Base-by-base conservation (phyloP, 148 eudicot species). In the Persicaria maculosa region DNA sequence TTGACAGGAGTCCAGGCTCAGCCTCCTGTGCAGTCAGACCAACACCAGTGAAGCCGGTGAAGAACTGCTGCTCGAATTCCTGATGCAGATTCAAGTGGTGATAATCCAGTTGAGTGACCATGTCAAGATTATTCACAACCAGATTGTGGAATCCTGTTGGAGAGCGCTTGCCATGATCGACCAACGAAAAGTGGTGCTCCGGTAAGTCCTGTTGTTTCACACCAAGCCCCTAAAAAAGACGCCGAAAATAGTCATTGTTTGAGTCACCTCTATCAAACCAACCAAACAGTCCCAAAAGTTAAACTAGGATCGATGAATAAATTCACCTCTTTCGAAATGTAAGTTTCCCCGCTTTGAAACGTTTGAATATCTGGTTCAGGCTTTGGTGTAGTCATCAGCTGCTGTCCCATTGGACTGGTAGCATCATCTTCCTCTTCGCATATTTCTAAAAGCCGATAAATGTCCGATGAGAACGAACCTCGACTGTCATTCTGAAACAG, bases 341-440 rank as follows among this genome's bases (percentile, higher is more conserved):
- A 64, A 74, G 67, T 75, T 57, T 74, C 53, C 7, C 78, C 85
- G 61, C 76, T 76, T 78, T 86, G 80, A 72, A 74, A 79, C 44
- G 44, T 83, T 71, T 90, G 91, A 50, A 76, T 81, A 80, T 80
- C 93, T 44, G 97, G 98, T 67, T 92, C 97, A 12, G 88, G 81
- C 85, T 95, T 95, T 50, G 93, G 96, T 11, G 90, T 80, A 81
- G 88, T 62, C 11, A 61, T 62, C 11, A 61, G 43, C 47, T 78
- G 73, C 53, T 75, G 83, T 43, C 72, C 81, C 77, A 92, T 88
- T 62, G 82, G 80, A 78, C 99, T 96, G 46, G 88, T 92, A 40
- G 97, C 99, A 86, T 96, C 97, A 81, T 96, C 99, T 84, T 96
- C 94, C 86, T 96, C 99, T 74, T 90, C 99, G 83, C 87, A 82